Evolutionary conservation across 768 basidiomycete genomes (phyloP).

Genomic region (Boletus subcaerulescens): DNA sequence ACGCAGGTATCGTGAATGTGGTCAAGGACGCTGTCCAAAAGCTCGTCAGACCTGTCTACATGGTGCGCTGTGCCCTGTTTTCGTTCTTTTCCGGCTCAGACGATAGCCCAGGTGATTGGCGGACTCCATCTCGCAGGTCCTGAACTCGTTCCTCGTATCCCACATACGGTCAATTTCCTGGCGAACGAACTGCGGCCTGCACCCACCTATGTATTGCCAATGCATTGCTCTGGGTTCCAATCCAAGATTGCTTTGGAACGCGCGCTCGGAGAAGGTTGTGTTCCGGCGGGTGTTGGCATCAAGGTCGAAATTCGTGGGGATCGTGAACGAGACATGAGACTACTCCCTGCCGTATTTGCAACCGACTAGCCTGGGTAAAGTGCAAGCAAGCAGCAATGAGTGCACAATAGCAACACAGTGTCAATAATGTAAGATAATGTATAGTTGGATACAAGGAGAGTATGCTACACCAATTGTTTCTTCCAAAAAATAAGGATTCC

Average conservation of each 20-base stretch:
- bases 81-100: background rate
- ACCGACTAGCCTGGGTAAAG: too few species aligned
- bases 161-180: constrained; percentile 69
- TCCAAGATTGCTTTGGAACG: constrained; percentile 67
- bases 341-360: constrained; percentile 18
- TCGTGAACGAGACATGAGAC: constrained; percentile 37
- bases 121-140: constrained; percentile 81
- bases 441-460: constrained; percentile 2
- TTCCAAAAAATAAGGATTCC: background rate
- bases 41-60: constrained; percentile 69
- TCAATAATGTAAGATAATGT: background rate
- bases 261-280: constrained; percentile 71
- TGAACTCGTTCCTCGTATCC: constrained; percentile 60
- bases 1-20: constrained; percentile 86
- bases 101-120: constrained; percentile 58
- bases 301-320: constrained; percentile 57
- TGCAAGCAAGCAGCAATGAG: too few species aligned
- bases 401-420: too few species aligned
- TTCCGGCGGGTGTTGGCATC: constrained; percentile 75
- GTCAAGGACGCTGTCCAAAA: constrained; percentile 61
- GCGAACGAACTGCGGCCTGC: constrained; percentile 55
- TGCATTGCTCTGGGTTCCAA: constrained; percentile 85
- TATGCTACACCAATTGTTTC: background rate
- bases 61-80: constrained; percentile 42
- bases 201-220: constrained; percentile 71